Base-by-base conservation (phyloP, 768 basidiomycete species). In the Coprinopsis marcescibilis region DNA sequence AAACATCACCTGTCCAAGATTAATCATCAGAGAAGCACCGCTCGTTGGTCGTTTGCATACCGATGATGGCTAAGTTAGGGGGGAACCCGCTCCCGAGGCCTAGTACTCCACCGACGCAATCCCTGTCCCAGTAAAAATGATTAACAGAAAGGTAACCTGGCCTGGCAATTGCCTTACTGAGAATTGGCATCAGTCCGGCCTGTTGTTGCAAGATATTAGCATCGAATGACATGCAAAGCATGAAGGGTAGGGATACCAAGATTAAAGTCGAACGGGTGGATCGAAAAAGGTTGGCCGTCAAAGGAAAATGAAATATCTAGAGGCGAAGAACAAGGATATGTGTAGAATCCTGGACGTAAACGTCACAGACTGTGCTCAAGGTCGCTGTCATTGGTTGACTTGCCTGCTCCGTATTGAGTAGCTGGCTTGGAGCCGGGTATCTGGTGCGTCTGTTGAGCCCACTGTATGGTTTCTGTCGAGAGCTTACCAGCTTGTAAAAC, bases 81-180 rank as follows among this genome's bases (percentile, higher is more conserved):
- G 79, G 73, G 56, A 81, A 72, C 12, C 66, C 64, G 49, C 65
- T 58, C 7, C 63, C 71, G 1, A 77, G 56, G 0, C 70, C 68
- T 21, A 82, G 52, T 24, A 86, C 68, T 3, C 75, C 78, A 4
- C 75, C 80, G 2, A 83, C 65, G 57, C 81, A 83, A 33, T 71
- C 67, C 5, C 75, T 78, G 49, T 24, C n/a, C n/a, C n/a, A n/a
- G n/a, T n/a, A n/a, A n/a, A n/a, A n/a, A n/a, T n/a, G n/a, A n/a
- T n/a, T n/a, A n/a, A n/a, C 21, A 15, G 45, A 14, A n/a, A 20
- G 35, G 20, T 38, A 41, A 5, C 7, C n/a, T 23, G 10, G 2
- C 23, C 8, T 21, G 19, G 24, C 13, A 19, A 26, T 24, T 6
- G 15, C 39, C 63, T 34, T 40, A 68, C 67, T 42, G 17, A 29